phyloP scores from a whole-genome alignment of 2,329 filamentous ascomycete species.

The Tricladium varicosporioides region DNA sequence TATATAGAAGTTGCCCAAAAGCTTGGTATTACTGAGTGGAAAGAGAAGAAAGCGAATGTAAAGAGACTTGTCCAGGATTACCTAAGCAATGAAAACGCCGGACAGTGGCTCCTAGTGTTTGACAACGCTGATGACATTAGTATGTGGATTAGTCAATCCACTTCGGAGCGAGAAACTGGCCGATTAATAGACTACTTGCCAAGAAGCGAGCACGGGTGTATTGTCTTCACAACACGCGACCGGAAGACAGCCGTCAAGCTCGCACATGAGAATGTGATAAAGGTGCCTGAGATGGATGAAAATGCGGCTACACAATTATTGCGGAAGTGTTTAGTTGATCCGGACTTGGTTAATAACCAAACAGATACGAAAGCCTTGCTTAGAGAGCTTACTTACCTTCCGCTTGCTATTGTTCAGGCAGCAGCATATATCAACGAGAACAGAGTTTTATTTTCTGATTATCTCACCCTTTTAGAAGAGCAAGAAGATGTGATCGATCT shows the following conservation, averaged over 20 bases:
- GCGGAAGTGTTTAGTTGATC: slow-evolving; percentile 2
- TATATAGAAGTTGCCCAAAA: slow-evolving; percentile 36
- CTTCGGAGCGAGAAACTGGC: background rate
- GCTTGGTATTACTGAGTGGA: too few species aligned
- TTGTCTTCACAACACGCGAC: slow-evolving; percentile 1
- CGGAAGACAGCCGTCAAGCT: slow-evolving; percentile 4
- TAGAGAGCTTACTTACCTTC: slow-evolving; percentile 2
- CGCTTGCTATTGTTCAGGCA: too few species aligned
- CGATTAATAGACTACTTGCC: slow-evolving; percentile 3
- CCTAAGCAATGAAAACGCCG: too few species aligned
- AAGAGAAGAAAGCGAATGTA: too few species aligned
- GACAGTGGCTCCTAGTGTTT: too few species aligned
- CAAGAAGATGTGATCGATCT: slow-evolving; percentile 1
- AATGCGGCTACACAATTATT: background rate
- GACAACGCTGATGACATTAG: too few species aligned
- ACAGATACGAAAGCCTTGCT: background rate
- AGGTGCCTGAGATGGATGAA: slow-evolving; percentile 1
- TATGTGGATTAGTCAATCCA: too few species aligned
- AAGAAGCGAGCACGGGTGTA: slow-evolving; percentile 1
- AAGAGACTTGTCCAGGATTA: too few species aligned
- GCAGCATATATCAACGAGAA: too few species aligned
- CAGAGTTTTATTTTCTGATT: background rate
- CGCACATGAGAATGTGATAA: background rate
- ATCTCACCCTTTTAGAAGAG: background rate
- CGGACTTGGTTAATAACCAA: background rate